These are phyloP conservation scores for Pleurotus djamor DNA, from an alignment of 768 basidiomycete genomes.

Conservation along the genomic window DNA sequence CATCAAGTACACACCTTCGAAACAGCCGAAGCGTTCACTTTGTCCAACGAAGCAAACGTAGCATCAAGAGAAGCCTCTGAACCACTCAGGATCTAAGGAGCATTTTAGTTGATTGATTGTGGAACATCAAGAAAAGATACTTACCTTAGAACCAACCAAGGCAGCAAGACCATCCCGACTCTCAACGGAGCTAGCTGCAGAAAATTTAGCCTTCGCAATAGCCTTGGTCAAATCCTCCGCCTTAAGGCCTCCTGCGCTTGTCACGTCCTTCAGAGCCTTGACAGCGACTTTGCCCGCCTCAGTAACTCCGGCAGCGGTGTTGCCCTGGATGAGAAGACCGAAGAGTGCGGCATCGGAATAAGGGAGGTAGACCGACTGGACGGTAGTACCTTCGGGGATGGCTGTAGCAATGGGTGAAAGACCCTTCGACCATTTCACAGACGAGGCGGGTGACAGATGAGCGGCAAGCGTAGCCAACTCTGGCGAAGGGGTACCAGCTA, in stretches of 20 bases:
- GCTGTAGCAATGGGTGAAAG: conserved; percentile 63
- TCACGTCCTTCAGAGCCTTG: conserved; percentile 61
- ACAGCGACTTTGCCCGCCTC: conserved; percentile 71
- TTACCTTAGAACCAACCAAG: conserved; percentile 64
- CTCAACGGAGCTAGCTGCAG: conserved; percentile 69
- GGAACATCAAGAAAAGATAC: conserved; percentile 16
- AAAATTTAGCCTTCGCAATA: conserved; percentile 86
- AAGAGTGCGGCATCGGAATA: conserved; percentile 93
- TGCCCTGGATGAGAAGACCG: conserved; percentile 76
- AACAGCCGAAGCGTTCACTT: conserved; percentile 62
- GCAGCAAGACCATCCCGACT: conserved; percentile 63
- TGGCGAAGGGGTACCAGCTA: conserved; percentile 58
- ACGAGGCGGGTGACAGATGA: conserved; percentile 73
- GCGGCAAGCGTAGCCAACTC: conserved; percentile 80
- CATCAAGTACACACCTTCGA: conserved; percentile 53
- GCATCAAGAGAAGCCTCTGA: conserved; percentile 53
- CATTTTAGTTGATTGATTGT: not conserved
- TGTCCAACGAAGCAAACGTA: conserved; percentile 68
- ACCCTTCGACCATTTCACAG: conserved; percentile 87
- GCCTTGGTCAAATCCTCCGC: conserved; percentile 78
- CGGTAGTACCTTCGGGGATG: conserved; percentile 58
- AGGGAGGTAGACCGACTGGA: conserved; percentile 74
- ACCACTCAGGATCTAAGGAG: conserved; percentile 55
- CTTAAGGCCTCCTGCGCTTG: conserved; percentile 54
- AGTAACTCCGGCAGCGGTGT: conserved; percentile 58